Conservation (phyloP, 495 filamentous ascomycete species). For the Daldinia grandis region DNA sequence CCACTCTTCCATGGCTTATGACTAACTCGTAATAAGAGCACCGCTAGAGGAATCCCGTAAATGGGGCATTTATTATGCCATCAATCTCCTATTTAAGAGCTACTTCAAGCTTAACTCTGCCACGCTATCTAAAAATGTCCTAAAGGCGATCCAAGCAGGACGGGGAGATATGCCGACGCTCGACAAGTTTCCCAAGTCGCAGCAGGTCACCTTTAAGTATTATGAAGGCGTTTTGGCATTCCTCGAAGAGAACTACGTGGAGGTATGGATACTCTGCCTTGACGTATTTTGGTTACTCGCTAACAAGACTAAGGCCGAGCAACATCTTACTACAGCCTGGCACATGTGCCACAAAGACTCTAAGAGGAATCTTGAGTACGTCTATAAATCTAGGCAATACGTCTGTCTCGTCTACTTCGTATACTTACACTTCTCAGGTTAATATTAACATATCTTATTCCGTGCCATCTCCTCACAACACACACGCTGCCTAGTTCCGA, state of each 20-base stretch:
- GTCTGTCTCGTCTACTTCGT: not conserved
- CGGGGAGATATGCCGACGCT: conserved; percentile 77
- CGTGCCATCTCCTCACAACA: conserved; percentile 85
- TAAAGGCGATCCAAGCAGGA: conserved; percentile 79
- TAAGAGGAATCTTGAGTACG: conserved; percentile 79
- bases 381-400: conserved; percentile 6
- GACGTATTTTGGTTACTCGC: not conserved
- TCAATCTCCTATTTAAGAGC: conserved; percentile 94
- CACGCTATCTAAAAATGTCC: conserved; percentile 86
- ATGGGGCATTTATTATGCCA: conserved; percentile 94
- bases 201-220: conserved; percentile 96
- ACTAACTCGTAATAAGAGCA: conserved; percentile 62
- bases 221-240: conserved; percentile 90
- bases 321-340: conserved; percentile 80
- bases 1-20: conserved; percentile 18
- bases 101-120: conserved; percentile 96
- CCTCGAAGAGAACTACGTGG: conserved; percentile 87
- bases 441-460: conserved; percentile 95
- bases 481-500: conserved; percentile 78
- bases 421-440: conserved; percentile 63
- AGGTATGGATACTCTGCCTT: conserved; percentile 56
- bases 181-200: conserved; percentile 79
- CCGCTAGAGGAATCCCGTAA: conserved; percentile 90
- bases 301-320: conserved; percentile 70
- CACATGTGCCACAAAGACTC: conserved; percentile 75